Conservation (phyloP, 1,139 yeast species). For the Diutina pseudorugosa region DNA sequence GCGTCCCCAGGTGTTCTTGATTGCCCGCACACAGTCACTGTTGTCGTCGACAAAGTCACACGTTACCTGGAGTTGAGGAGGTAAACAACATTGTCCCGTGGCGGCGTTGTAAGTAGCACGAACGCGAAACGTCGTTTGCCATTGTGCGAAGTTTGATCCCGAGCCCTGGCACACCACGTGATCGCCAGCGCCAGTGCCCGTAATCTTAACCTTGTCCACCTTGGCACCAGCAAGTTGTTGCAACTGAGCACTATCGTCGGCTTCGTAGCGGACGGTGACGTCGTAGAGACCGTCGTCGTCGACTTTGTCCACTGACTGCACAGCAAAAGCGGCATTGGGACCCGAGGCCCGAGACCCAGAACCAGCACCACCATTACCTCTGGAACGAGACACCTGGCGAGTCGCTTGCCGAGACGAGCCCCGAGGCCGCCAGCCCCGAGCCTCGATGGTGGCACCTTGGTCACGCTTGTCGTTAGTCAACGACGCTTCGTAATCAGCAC, state of each 20-base stretch:
- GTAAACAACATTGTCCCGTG: not conserved
- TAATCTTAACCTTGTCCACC: not conserved
- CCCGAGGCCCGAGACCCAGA: too few species aligned
- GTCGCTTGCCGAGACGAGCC: too few species aligned
- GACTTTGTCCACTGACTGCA: not conserved
- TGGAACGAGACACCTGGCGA: too few species aligned
- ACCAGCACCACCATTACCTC: too few species aligned
- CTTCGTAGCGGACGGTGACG: slow-evolving; percentile 1
- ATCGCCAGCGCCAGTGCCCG: not conserved
- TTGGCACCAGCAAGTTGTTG: not conserved
- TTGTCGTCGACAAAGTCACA: not conserved
- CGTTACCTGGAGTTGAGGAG: not conserved
- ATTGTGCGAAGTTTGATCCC: not conserved
- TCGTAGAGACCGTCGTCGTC: not conserved
- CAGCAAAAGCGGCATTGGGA: not conserved
- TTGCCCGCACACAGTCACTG: slow-evolving; percentile 1
- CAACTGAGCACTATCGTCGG: not conserved
- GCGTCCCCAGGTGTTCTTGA: not conserved
- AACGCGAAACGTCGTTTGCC: not conserved
- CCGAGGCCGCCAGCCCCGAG: too few species aligned
- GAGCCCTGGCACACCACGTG: not conserved
- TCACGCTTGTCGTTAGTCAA: not conserved
- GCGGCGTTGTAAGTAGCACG: not conserved
- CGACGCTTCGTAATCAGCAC: not conserved
- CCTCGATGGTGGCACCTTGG: not conserved